phyloP scores from a whole-genome alignment of 108 stramenopile genomes.

The Cyclostephanos invisitatus region DNA sequence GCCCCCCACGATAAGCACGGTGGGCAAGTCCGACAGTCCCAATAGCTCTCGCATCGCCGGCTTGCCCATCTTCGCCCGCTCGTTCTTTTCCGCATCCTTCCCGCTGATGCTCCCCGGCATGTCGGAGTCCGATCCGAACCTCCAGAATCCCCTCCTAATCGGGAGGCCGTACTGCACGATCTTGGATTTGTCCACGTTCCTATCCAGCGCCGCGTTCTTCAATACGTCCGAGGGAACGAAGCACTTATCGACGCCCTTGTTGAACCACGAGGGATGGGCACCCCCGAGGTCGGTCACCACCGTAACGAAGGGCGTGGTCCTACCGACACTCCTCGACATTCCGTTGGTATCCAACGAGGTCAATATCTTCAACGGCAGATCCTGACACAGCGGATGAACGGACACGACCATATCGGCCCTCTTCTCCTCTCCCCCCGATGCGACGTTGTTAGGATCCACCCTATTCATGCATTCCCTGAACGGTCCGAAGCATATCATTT shows the following conservation, averaged over 20 bases:
- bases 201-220: constrained; percentile 58
- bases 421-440: constrained; percentile 20
- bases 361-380: constrained; percentile 84
- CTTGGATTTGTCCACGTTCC: constrained; percentile 57
- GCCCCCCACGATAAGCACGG: constrained; percentile 91
- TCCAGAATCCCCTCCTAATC: constrained; percentile 94
- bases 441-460: constrained; percentile 36
- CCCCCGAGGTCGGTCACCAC: constrained; percentile 97
- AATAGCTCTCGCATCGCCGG: constrained; percentile 57
- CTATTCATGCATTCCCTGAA: constrained; percentile 63
- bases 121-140: constrained; percentile 44
- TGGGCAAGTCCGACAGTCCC: constrained; percentile 73
- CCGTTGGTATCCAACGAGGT: constrained; percentile 58
- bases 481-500: constrained; percentile 48
- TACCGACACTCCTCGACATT: constrained; percentile 36
- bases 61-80: constrained; percentile 40
- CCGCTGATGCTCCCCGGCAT: neutral
- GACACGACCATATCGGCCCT: constrained; percentile 92
- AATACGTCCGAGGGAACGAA: constrained; percentile 91
- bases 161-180: constrained; percentile 92
- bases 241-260: constrained; percentile 84
- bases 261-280: constrained; percentile 95
- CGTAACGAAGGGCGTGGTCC: constrained; percentile 87
- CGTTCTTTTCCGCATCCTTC: constrained; percentile 17
- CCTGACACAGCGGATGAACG: constrained; percentile 95